A percentile compares a stretch with the other conserved stretches of the same genome.
These are phyloP conservation scores for Pythium utonaiense DNA, from an alignment of 352 stramenopile genomes.

Conservation along the genomic window DNA sequence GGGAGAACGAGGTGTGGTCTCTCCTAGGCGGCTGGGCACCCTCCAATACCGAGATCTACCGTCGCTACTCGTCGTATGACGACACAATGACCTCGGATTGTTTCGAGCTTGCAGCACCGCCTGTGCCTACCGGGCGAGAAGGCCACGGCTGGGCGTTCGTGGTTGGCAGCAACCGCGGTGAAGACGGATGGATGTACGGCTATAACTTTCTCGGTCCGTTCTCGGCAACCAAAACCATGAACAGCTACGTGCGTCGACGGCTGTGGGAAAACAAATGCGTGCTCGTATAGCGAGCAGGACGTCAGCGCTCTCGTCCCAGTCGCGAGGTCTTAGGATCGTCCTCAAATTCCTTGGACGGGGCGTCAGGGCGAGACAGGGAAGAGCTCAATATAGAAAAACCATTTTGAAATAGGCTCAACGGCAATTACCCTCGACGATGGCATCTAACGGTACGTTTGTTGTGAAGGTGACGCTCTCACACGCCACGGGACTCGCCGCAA, in stretches of 20 bases:
- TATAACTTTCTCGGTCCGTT: constrained; percentile 58
- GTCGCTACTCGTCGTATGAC: constrained; percentile 55
- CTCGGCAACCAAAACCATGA: constrained; percentile 40
- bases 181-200: constrained; percentile 64
- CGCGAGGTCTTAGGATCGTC: neutral
- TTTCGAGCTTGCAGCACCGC: constrained; percentile 44
- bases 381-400: neutral
- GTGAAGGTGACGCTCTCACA: constrained; percentile 31
- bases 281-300: neutral
- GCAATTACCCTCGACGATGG: neutral
- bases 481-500: constrained; percentile 25
- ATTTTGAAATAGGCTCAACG: neutral
- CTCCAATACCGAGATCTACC: constrained; percentile 38
- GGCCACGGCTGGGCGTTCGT: constrained; percentile 54
- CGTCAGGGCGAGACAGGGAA: neutral
- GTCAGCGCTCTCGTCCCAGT: neutral
- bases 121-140: constrained; percentile 32
- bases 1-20: constrained; percentile 67
- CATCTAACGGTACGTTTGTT: neutral
- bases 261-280: constrained; percentile 70
- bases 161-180: constrained; percentile 37
- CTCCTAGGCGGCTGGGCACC: constrained; percentile 44
- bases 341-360: neutral
- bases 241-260: constrained; percentile 61
- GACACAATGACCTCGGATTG: constrained; percentile 36